These are phyloP conservation scores for Phycomyces blakesleeanus DNA, from an alignment of 192 early-diverging fungal genomes.

Conservation along the genomic window DNA sequence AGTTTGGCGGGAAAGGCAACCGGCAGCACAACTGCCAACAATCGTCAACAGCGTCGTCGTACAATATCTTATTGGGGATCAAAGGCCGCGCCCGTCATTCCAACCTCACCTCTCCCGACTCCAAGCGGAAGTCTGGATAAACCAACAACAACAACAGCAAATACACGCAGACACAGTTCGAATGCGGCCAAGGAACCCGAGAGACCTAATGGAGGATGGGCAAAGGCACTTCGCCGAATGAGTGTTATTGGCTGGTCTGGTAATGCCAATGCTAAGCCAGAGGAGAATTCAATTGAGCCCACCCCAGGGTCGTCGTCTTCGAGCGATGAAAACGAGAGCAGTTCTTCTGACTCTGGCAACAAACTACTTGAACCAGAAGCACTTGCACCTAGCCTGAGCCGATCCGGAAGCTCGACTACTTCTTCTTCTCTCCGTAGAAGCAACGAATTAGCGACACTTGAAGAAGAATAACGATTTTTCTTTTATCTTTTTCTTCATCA, in stretches of 20 bases:
- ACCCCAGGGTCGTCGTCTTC: neutral
- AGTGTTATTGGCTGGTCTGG: constrained; percentile 31
- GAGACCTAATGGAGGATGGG: constrained; percentile 23
- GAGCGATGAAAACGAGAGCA: constrained; percentile 13
- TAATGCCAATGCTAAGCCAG: neutral
- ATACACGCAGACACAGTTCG: constrained; percentile 8
- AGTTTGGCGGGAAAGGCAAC: neutral
- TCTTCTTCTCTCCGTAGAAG: constrained; percentile 21
- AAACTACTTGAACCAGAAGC: neutral
- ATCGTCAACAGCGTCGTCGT: constrained; percentile 27
- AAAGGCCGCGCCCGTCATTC: neutral
- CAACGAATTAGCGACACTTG: constrained; percentile 25
- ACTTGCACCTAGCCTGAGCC: constrained; percentile 3
- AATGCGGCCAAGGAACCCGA: neutral
- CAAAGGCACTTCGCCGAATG: constrained; percentile 28
- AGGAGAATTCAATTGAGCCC: neutral
- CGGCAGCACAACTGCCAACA: neutral
- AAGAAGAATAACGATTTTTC: constrained; percentile 26
- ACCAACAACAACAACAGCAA: constrained; percentile 1
- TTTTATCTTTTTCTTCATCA: neutral
- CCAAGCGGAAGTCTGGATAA: too few relatives aligned
- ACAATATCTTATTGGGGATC: constrained; percentile 38
- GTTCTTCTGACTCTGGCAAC: constrained; percentile 1
- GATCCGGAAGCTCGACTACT: constrained; percentile 22
- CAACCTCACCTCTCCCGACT: constrained; percentile 5